A percentile compares a stretch with the other conserved stretches of the same genome.
Evolutionary conservation across 805 yeast genomes (phyloP).

Genomic region (Candida nitratophila): DNA sequence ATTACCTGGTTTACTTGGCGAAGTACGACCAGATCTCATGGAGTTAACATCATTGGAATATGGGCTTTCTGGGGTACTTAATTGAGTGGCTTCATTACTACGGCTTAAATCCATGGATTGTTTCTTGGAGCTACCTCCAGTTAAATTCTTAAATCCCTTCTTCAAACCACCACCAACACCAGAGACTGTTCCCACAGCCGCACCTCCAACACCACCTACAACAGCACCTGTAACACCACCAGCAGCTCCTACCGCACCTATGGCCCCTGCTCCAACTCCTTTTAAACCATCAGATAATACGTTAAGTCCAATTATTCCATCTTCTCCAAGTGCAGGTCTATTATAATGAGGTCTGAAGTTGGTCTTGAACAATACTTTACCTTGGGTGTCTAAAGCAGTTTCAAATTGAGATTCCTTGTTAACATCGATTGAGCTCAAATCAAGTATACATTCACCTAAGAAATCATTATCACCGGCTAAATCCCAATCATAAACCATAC

Average conservation of each 20-base stretch:
- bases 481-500: slow-evolving; percentile 71
- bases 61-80: slow-evolving; percentile 11
- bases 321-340: slow-evolving; percentile 49
- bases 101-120: slow-evolving; percentile 13
- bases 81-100: background rate
- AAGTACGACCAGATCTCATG: slow-evolving; percentile 26
- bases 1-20: slow-evolving; percentile 2
- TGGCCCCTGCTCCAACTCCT: slow-evolving; percentile 23
- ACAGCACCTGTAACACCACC: slow-evolving; percentile 28
- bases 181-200: slow-evolving; percentile 33
- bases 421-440: slow-evolving; percentile 43
- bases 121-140: slow-evolving; percentile 9
- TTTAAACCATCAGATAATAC: slow-evolving; percentile 36
- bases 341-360: slow-evolving; percentile 59
- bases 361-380: slow-evolving; percentile 46
- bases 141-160: slow-evolving; percentile 10
- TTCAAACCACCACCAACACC: slow-evolving; percentile 23
- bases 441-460: slow-evolving; percentile 46
- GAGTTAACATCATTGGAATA: slow-evolving; percentile 29
- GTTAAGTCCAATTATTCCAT: slow-evolving; percentile 18
- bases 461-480: slow-evolving; percentile 61
- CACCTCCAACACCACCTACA: slow-evolving; percentile 28
- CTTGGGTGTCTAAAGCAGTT: slow-evolving; percentile 56
- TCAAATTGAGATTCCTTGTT: slow-evolving; percentile 33
- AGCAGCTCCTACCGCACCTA: slow-evolving; percentile 32